A percentile compares a stretch with the other conserved stretches of the same genome.
Conservation (phyloP, 139 green algal species). For the Gonium pectorale region DNA sequence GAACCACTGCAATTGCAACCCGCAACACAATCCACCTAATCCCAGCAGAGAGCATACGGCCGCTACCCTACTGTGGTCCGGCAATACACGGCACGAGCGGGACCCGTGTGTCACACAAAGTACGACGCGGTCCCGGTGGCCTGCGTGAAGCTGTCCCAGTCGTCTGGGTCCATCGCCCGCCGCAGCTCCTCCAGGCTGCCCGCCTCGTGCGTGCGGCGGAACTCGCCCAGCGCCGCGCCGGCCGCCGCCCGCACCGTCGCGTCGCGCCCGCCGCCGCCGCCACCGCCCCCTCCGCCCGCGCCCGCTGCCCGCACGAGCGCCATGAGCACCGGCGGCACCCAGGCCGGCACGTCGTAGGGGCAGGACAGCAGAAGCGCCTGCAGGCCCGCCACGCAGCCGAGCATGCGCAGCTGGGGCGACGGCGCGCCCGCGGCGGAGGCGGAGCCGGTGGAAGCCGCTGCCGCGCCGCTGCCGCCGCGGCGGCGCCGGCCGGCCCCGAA, state of each 20-base stretch:
- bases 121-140: constrained; percentile 78
- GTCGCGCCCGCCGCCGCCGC: constrained; percentile 19
- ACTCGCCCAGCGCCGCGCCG: constrained; percentile 73
- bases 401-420: constrained; percentile 44
- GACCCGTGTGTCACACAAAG: too few relatives aligned
- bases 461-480: constrained; percentile 5
- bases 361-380: constrained; percentile 82
- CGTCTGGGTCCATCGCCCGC: constrained; percentile 67
- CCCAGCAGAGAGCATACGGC: too few relatives aligned
- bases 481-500: constrained; percentile 53
- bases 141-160: constrained; percentile 84
- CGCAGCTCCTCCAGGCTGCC: constrained; percentile 68
- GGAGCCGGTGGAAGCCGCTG: neutral
- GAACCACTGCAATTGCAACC: too few relatives aligned
- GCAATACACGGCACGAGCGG: neutral
- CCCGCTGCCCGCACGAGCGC: constrained; percentile 66
- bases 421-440: neutral
- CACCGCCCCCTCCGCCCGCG: constrained; percentile 71
- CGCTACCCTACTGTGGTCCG: too few relatives aligned
- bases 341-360: constrained; percentile 89
- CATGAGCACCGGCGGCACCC: constrained; percentile 86
- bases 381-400: constrained; percentile 76
- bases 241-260: constrained; percentile 43
- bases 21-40: too few relatives aligned
- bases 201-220: constrained; percentile 68